phyloP scores from a whole-genome alignment of 2,329 filamentous ascomycete genomes.

The Epicoccum sorghinum region DNA sequence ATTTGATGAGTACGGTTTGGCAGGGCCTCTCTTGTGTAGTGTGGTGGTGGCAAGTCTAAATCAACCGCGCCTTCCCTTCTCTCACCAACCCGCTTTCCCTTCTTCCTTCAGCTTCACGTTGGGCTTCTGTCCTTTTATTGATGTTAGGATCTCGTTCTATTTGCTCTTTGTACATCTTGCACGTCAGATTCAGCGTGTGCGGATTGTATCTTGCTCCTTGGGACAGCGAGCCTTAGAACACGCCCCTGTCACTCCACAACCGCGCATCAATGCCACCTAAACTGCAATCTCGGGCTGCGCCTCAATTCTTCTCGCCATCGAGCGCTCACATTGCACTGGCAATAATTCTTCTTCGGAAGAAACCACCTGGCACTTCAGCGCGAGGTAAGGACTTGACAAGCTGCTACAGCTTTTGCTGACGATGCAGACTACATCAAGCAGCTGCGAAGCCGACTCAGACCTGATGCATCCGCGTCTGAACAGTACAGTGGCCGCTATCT shows the following conservation, averaged over 20 bases:
- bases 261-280: constrained; percentile 1
- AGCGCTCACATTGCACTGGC: constrained; percentile 41
- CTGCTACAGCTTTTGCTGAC: not conserved
- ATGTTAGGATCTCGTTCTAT: no score
- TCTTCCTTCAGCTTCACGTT: not conserved
- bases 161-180: no score
- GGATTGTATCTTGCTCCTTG: no score
- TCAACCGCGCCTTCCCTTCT: constrained; percentile 9
- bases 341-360: constrained; percentile 47
- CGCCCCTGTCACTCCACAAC: not conserved
- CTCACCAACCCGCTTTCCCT: not conserved
- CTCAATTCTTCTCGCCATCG: constrained; percentile 22
- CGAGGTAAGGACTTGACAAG: constrained; percentile 31
- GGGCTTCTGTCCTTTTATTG: no score
- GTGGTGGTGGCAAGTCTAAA: not conserved
- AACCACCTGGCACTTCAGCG: constrained; percentile 42
- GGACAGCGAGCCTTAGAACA: not conserved
- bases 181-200: no score
- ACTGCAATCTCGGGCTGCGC: constrained; percentile 2
- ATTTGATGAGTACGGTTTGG: not conserved
- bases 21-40: not conserved
- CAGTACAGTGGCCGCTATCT: constrained; percentile 43
- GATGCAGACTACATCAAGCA: constrained; percentile 38
- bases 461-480: constrained; percentile 23
- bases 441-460: constrained; percentile 46